Conservation (phyloP, 2,329 filamentous ascomycete species). For the Neonectria sp. region DNA sequence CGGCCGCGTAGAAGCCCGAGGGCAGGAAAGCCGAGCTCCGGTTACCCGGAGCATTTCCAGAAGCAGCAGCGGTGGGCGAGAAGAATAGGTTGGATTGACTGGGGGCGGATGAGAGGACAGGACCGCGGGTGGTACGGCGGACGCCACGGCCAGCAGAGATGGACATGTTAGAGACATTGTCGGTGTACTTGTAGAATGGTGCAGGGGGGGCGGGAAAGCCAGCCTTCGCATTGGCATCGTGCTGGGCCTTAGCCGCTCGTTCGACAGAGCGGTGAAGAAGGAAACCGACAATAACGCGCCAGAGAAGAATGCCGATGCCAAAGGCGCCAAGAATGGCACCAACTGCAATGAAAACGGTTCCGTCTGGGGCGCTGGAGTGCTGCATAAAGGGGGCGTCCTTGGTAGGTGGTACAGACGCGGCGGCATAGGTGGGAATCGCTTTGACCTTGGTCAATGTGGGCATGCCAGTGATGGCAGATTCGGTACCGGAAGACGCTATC, state of each 20-base stretch:
- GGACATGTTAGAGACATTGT: conserved; percentile 70
- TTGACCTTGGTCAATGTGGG: conserved; percentile 60
- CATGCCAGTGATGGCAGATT: conserved; percentile 51
- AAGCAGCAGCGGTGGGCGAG: conserved; percentile 86
- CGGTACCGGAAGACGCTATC: conserved; percentile 37
- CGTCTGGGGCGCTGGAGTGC: conserved; percentile 86
- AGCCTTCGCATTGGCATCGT: conserved; percentile 78
- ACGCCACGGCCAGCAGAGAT: conserved; percentile 65
- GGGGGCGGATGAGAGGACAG: conserved; percentile 68
- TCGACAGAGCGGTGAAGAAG: conserved; percentile 93
- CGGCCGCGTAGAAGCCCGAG: conserved; percentile 90
- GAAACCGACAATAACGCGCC: conserved; percentile 91
- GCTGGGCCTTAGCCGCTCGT: conserved; percentile 83
- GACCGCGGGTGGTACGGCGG: conserved; percentile 67
- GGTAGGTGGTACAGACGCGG: conserved; percentile 85
- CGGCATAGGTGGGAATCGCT: conserved; percentile 72
- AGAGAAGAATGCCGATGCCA: conserved; percentile 84
- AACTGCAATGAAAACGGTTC: conserved; percentile 96
- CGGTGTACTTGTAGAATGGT: conserved; percentile 76
- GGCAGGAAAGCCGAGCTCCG: conserved; percentile 88
- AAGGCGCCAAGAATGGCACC: conserved; percentile 90
- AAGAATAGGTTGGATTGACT: conserved; percentile 88
- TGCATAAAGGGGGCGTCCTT: conserved; percentile 93
- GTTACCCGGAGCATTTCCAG: conserved; percentile 73
- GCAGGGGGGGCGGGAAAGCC: conserved; percentile 71